These are phyloP conservation scores for Pseudonitzschia multistriata DNA, from an alignment of 108 stramenopile genomes.

Conservation along the genomic window DNA sequence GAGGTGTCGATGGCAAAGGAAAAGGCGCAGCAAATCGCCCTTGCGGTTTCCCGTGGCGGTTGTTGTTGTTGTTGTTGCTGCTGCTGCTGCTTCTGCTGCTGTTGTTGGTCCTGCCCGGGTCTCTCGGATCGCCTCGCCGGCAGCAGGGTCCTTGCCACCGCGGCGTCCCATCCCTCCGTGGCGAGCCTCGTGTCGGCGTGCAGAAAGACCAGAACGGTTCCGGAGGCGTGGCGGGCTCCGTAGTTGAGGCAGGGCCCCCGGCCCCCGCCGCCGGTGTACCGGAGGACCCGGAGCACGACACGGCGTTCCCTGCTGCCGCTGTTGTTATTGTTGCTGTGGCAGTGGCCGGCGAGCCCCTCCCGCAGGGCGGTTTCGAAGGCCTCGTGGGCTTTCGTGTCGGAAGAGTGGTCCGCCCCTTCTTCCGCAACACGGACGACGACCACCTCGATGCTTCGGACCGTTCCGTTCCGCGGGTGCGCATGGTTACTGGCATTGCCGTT, in stretches of 20 bases:
- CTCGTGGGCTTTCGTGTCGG: not conserved
- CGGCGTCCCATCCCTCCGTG: slow-evolving; percentile 47
- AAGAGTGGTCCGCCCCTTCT: not conserved
- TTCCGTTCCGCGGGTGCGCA: too few species aligned
- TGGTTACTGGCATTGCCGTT: too few species aligned
- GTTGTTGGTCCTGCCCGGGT: too few species aligned
- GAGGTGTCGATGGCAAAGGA: slow-evolving; percentile 64
- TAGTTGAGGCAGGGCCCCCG: slow-evolving; percentile 79
- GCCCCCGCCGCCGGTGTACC: slow-evolving; percentile 58
- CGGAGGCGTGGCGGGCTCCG: slow-evolving; percentile 61
- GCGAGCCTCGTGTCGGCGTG: slow-evolving; percentile 77
- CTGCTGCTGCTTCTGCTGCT: too few species aligned
- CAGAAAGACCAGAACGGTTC: slow-evolving; percentile 66
- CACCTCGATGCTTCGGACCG: not conserved
- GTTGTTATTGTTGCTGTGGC: too few species aligned
- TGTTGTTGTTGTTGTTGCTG: not conserved
- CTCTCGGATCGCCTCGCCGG: too few species aligned
- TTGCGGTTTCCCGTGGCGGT: slow-evolving; percentile 13
- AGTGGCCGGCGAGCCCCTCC: not conserved
- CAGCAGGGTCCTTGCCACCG: slow-evolving; percentile 21
- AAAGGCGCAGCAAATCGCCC: slow-evolving; percentile 60
- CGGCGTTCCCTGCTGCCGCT: too few species aligned
- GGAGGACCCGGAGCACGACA: slow-evolving; percentile 17
- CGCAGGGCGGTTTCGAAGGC: not conserved
- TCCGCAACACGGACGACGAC: not conserved